phyloP scores from a whole-genome alignment of 768 basidiomycete species.

The Cyathus striatus region DNA sequence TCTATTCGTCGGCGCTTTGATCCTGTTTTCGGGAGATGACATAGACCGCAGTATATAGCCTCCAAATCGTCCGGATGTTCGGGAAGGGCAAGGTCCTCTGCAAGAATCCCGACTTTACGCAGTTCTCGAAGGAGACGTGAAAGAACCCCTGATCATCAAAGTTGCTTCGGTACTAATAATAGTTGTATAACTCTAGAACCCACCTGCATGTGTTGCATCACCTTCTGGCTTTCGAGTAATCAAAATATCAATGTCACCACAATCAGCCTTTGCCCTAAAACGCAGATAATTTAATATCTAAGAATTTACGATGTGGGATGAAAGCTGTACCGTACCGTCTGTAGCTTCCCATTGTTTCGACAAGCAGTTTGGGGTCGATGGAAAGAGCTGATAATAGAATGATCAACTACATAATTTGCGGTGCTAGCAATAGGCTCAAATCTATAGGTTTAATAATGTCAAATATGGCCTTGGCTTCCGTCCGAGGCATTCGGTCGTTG shows the following conservation, averaged over 20 bases:
- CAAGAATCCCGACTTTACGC: slow-evolving; percentile 57
- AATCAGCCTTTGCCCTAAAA: slow-evolving; percentile 68
- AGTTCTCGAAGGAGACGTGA: slow-evolving; percentile 51
- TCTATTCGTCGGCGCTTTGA: slow-evolving; percentile 72
- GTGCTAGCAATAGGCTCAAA: slow-evolving; percentile 24
- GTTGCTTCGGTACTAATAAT: not conserved
- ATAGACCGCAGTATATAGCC: slow-evolving; percentile 77
- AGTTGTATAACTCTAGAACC: not conserved
- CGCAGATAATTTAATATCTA: no score
- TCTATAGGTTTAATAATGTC: slow-evolving; percentile 69
- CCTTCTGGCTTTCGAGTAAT: slow-evolving; percentile 73
- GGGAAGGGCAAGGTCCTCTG: slow-evolving; percentile 74
- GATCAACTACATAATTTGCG: not conserved
- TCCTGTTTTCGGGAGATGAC: slow-evolving; percentile 43
- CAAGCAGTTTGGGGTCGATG: slow-evolving; percentile 64
- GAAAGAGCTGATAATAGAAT: slow-evolving; percentile 45
- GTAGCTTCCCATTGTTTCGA: slow-evolving; percentile 93
- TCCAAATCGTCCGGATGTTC: slow-evolving; percentile 67
- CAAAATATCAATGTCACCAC: slow-evolving; percentile 90
- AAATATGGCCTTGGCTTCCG: slow-evolving; percentile 72
- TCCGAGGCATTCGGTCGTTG: slow-evolving; percentile 78
- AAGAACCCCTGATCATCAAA: slow-evolving; percentile 48
- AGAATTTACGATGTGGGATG: not conserved
- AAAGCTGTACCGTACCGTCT: slow-evolving; percentile 45
- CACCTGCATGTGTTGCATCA: slow-evolving; percentile 71